Conservation (phyloP, 2,329 filamentous ascomycete genomes). For the Ophiostoma australiae region DNA sequence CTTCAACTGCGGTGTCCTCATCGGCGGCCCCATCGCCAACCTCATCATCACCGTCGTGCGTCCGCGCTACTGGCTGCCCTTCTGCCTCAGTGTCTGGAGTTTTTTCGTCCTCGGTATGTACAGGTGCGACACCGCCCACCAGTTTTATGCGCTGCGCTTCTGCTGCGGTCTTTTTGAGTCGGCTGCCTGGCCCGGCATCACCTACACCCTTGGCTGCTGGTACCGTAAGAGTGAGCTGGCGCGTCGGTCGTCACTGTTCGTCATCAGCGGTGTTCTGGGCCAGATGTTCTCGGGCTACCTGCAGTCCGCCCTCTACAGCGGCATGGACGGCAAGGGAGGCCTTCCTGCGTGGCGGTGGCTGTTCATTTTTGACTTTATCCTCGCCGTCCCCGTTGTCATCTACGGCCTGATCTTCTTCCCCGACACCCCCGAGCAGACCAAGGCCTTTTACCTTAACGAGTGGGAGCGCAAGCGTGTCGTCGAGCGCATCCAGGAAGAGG, state of each 20-base stretch:
- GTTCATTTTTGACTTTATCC: slow-evolving; percentile 30
- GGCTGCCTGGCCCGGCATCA: slow-evolving; percentile 50
- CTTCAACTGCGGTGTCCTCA: slow-evolving; percentile 45
- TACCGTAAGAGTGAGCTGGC: slow-evolving; percentile 61
- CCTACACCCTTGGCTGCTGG: slow-evolving; percentile 47
- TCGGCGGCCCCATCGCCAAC: slow-evolving; percentile 43
- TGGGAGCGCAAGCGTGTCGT: slow-evolving; percentile 61
- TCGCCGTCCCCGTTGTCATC: slow-evolving; percentile 38
- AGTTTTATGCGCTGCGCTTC: slow-evolving; percentile 48
- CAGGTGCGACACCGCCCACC: slow-evolving; percentile 36
- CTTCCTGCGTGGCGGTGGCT: slow-evolving; percentile 23
- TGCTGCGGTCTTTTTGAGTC: slow-evolving; percentile 52
- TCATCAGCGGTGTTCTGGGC: slow-evolving; percentile 58
- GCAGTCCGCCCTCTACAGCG: slow-evolving; percentile 54
- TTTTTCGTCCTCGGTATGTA: slow-evolving; percentile 41
- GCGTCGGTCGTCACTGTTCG: slow-evolving; percentile 51
- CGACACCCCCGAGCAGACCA: slow-evolving; percentile 38
- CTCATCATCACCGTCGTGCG: slow-evolving; percentile 42
- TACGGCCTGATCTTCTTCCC: slow-evolving; percentile 36
- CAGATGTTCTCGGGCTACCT: slow-evolving; percentile 62
- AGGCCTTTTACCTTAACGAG: slow-evolving; percentile 38
- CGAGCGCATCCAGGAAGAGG: slow-evolving; percentile 61
- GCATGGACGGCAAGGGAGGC: slow-evolving; percentile 42
- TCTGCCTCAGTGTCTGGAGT: slow-evolving; percentile 38
- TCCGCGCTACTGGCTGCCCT: slow-evolving; percentile 41